These are phyloP conservation scores for Globisporangium recalcitrans DNA, from an alignment of 352 stramenopile species.

Conservation along the genomic window DNA sequence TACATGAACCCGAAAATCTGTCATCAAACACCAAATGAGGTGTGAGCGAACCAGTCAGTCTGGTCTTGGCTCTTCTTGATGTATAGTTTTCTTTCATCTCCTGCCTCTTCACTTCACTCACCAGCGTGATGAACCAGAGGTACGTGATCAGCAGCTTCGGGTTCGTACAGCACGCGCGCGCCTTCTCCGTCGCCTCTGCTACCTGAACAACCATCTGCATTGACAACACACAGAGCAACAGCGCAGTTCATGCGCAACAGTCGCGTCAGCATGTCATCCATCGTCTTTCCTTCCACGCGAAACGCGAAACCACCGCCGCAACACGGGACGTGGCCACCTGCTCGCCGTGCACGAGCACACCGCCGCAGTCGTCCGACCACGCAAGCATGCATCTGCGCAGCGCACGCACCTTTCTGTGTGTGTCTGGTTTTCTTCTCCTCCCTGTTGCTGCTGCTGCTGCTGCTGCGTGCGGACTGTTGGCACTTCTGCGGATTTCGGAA, in stretches of 20 bases:
- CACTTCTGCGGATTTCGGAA: constrained; percentile 11
- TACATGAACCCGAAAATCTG: constrained; percentile 84
- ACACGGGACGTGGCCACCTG: not conserved
- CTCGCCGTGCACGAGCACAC: not conserved
- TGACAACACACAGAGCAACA: not conserved
- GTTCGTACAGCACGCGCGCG: constrained; percentile 69
- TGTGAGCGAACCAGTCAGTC: constrained; percentile 35
- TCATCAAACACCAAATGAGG: not conserved
- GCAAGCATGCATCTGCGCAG: not conserved
- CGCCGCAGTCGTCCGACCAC: not conserved
- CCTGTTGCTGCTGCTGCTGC: not conserved
- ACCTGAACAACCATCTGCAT: constrained; percentile 53
- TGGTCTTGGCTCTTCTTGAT: constrained; percentile 27
- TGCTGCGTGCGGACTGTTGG: not conserved
- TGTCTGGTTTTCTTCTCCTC: not conserved
- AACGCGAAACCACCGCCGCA: not conserved
- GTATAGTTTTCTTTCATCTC: constrained; percentile 75
- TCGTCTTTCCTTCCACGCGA: not conserved
- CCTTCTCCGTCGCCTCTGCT: constrained; percentile 49
- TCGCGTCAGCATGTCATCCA: not conserved
- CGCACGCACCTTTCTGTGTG: not conserved
- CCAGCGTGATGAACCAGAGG: constrained; percentile 76
- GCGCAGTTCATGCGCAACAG: not conserved
- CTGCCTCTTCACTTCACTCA: constrained; percentile 25
- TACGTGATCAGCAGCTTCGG: constrained; percentile 84